phyloP scores from a whole-genome alignment of 1,284 basidiomycete genomes.

The Fomitopsis betulina region DNA sequence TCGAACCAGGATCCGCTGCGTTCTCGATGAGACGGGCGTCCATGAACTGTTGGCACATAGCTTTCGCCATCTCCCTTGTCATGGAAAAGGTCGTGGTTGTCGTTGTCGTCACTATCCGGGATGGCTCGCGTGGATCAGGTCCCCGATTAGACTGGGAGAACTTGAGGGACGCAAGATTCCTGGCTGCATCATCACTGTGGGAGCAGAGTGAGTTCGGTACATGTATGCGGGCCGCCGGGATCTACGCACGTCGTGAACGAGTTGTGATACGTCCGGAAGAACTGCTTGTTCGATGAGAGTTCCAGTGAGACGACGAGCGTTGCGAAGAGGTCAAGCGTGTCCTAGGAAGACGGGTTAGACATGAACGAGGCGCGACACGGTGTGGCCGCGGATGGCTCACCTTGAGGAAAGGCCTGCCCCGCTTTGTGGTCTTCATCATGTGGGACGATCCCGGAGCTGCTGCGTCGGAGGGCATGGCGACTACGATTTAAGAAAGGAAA shows the following conservation, averaged over 20 bases:
- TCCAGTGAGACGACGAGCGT: slow-evolving; percentile 94
- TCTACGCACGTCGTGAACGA: slow-evolving; percentile 89
- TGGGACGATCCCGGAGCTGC: slow-evolving; percentile 60
- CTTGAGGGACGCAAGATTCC: slow-evolving; percentile 92
- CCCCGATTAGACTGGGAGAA: slow-evolving; percentile 99
- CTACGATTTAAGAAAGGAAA: slow-evolving; percentile 11
- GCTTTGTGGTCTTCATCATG: slow-evolving; percentile 96
- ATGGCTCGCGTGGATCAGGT: slow-evolving; percentile 95
- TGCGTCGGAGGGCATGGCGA: slow-evolving; percentile 37
- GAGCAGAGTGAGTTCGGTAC: slow-evolving; percentile 8
- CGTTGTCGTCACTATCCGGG: slow-evolving; percentile 96
- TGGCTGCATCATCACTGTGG: slow-evolving; percentile 89
- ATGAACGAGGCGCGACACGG: background rate
- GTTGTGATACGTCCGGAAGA: slow-evolving; percentile 93
- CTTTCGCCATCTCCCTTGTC: slow-evolving; percentile 99
- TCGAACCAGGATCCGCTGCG: slow-evolving; percentile 83
- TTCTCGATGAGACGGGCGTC: slow-evolving; percentile 97
- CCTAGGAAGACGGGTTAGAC: slow-evolving; percentile 44
- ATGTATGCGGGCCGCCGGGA: slow-evolving; percentile 14
- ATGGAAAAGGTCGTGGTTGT: slow-evolving; percentile 99
- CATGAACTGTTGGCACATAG: slow-evolving; percentile 99
- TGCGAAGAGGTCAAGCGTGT: slow-evolving; percentile 97
- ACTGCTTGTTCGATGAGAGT: slow-evolving; percentile 87
- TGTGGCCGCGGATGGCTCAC: slow-evolving; percentile 34
- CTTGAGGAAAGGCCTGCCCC: slow-evolving; percentile 92